Conservation (phyloP, 2,329 filamentous ascomycete genomes). For the Sclerotinia trifoliorum region DNA sequence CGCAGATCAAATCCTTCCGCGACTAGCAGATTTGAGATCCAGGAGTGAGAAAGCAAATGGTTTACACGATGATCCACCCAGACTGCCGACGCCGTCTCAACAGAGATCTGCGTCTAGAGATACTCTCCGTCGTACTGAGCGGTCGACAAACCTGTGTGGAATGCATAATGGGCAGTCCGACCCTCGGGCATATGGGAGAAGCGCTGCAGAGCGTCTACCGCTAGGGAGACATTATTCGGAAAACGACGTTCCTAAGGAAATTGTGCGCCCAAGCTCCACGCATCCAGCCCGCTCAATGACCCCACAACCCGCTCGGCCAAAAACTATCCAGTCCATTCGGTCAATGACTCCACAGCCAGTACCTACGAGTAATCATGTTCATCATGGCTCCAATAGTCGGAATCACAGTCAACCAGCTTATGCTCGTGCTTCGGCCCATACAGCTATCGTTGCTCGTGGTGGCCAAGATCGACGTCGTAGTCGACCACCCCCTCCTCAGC, state of each 20-base stretch:
- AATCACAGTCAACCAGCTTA: conserved; percentile 10
- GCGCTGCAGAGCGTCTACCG: not conserved
- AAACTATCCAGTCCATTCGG: not conserved
- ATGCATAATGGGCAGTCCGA: conserved; percentile 12
- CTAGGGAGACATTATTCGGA: conserved; percentile 4
- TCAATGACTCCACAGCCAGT: conserved; percentile 9
- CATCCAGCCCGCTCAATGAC: not conserved
- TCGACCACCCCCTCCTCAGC: conserved; percentile 4
- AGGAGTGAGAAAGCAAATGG: not conserved
- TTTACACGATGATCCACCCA: not conserved
- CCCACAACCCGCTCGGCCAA: not conserved
- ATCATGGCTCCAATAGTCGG: not conserved
- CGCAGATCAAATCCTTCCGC: conserved; percentile 1
- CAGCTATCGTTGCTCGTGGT: conserved; percentile 1
- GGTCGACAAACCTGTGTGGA: conserved; percentile 6
- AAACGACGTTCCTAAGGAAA: not conserved
- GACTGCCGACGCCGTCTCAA: not conserved
- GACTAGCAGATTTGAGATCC: not conserved
- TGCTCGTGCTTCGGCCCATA: conserved; percentile 4
- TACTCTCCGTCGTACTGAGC: not conserved
- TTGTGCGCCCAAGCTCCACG: not conserved
- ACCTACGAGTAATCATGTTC: not conserved
- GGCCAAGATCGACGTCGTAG: not conserved
- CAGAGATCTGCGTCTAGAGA: conserved; percentile 9
- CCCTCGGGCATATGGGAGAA: conserved; percentile 11